A percentile compares a stretch with the other conserved stretches of the same genome.
phyloP scores from a whole-genome alignment of 164 flowering plant species.

The Hamamelis virginiana region DNA sequence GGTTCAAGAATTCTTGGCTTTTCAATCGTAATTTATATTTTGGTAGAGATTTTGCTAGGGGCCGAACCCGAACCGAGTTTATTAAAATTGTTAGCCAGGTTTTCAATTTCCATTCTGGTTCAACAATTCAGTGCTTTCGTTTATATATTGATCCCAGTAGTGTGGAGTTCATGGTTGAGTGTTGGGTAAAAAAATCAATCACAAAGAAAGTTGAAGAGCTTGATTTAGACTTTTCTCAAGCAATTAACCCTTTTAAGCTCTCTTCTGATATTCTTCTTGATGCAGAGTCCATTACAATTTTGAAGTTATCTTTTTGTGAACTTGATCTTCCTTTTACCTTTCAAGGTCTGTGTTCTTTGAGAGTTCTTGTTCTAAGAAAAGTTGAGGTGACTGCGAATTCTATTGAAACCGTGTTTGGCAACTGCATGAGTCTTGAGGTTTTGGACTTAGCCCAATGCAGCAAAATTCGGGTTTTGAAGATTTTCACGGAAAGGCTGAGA shows the following conservation, averaged over 20 bases:
- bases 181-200: conserved; percentile 1
- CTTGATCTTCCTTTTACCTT: no score
- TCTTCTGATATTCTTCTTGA: background rate
- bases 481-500: background rate
- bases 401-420: background rate
- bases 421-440: conserved; percentile 9
- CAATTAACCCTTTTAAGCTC: background rate
- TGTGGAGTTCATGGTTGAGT: background rate
- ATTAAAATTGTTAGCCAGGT: background rate
- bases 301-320: conserved; percentile 2
- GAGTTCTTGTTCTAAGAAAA: background rate
- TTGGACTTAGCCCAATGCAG: conserved; percentile 4
- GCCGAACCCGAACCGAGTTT: background rate
- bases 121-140: background rate
- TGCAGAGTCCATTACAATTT: background rate
- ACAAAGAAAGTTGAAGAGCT: conserved; percentile 15
- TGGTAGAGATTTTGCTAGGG: background rate
- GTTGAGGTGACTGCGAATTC: background rate
- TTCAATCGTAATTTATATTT: background rate
- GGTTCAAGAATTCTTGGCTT: conserved; percentile 7
- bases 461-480: background rate
- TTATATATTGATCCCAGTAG: background rate
- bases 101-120: background rate
- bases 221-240: background rate
- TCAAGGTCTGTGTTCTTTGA: conserved; percentile 3